Base-by-base conservation (phyloP, 176 grass and related monocot genomes). In the Musa itinerans region DNA sequence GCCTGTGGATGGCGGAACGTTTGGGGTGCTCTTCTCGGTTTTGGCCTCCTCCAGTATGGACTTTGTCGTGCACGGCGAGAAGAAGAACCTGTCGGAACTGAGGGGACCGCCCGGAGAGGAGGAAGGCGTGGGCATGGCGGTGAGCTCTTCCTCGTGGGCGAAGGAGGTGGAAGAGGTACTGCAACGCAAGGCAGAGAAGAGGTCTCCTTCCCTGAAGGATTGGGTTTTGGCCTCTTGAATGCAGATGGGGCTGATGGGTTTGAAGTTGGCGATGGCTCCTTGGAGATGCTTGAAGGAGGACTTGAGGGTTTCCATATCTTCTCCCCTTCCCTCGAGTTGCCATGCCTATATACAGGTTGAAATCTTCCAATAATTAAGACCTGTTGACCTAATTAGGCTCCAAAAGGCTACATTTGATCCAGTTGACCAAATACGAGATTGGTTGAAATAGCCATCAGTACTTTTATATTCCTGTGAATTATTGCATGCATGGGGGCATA, bases 21-120 rank as follows among this genome's bases (percentile, higher is more conserved):
- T 5, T 43, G 34, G 34, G 34, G 3, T 43, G 34, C 34, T 43
- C 34, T 43, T 43, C 34, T 43, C 34, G 4, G 34, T 43, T 43
- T 57, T 58, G 75, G 58, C 19, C 59, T 77, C 75, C 75, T 77
- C 75, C 75, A 77, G 54, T 65, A 77, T 77, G 43, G 59, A 64
- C 15, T 65, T 77, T 20, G 62, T 66, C 22, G 75, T 67, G 75
- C 63, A 27, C 6, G 75, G 63, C 20, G 75, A 66, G 20, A 67
- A 77, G 75, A 77, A 77, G 75, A 77, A 67, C 75, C 75, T 77
- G 1, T 50, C 19, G 1, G 75, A 67, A 51, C 11, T 67, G 15
- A 66, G 9, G 21, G 48, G 75, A 50, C 62, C 50, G 15, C 21
- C 12, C 15, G 16, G 14, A 51, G 53, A 58, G 21, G 13, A 74